Percentiles rank a stretch among this genome's conserved stretches.
phyloP scores from a whole-genome alignment of 169 alveolate genomes.

The Plasmodium knowlesi region DNA sequence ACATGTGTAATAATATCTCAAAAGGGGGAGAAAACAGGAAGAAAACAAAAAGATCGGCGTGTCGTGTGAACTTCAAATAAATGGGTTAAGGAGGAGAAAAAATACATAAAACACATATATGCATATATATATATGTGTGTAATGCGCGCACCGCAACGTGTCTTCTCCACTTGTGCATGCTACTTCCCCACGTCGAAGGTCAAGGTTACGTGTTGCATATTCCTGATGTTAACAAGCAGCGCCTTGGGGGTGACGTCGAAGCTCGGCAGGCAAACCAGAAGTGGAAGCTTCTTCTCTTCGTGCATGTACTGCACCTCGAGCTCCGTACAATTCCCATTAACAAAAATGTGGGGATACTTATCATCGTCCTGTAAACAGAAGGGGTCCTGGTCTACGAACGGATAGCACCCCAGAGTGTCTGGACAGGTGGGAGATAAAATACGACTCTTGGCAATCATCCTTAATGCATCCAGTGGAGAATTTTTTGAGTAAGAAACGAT shows the following conservation, averaged over 20 bases:
- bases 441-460: slow-evolving; percentile 76
- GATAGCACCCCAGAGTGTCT: slow-evolving; percentile 82
- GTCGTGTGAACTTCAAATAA: neutral
- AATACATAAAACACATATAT: neutral
- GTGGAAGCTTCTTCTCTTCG: slow-evolving; percentile 20
- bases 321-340: slow-evolving; percentile 67
- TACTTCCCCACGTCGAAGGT: slow-evolving; percentile 2
- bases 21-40: neutral
- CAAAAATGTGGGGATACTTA: slow-evolving; percentile 77
- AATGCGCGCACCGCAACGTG: neutral
- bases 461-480: slow-evolving; percentile 59
- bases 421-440: slow-evolving; percentile 84
- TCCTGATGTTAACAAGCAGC: slow-evolving; percentile 29
- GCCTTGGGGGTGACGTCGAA: slow-evolving; percentile 45
- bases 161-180: neutral
- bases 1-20: neutral
- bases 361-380: slow-evolving; percentile 72
- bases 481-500: slow-evolving; percentile 66
- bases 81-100: neutral
- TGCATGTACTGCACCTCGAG: slow-evolving; percentile 53
- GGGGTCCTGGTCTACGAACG: slow-evolving; percentile 78
- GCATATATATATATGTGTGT: neutral
- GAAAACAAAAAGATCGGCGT: neutral
- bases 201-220: slow-evolving; percentile 41
- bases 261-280: slow-evolving; percentile 57